Evolutionary conservation across 176 grass and related monocot genomes (phyloP), one percentile per base, ranked within the genome.

Genomic region (Musa beccarii): DNA sequence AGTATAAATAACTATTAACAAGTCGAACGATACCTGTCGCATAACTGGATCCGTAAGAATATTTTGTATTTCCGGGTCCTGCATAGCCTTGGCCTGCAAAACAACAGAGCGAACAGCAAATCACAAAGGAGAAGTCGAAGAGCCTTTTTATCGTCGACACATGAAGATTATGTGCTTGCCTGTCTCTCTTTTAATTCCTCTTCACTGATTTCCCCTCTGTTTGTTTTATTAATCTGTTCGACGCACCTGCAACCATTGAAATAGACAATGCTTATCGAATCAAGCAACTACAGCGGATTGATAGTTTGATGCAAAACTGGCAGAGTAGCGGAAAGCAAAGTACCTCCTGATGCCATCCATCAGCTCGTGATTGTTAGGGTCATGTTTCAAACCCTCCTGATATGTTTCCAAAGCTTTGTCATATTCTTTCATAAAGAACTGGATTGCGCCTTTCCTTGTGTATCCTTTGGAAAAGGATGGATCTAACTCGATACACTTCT

Each of bases 111-210:
- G 66, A 81, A 71, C 23, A 53, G 19, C 26, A 84, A 78, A 54
- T 84, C 16, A 12, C 66, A 16, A 51, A 52, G 22, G n/a, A 14
- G 19, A 53, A 55, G 20, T 51, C 7, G 1, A 71, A 7, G 49
- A 52, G 12, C 0, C 11, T 57, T 24, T 9, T 24, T 9, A 25
- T 64, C 17, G 8, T 19, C 11, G 29, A 51, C 29, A 49, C 17
- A 54, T 15, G 23, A 22, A 76, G 53, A 12, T 63, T 9, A 50
- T 34, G 15, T 49, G 53, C 17, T 81, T 52, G 93, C 89, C 87
- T 92, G 93, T 88, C 93, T 88, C 77, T 92, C 93, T 68, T 96
- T 81, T 81, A 92, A 21, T 72, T 96, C 89, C 79, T 96, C 93
- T 12, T 81, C 81, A 72, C 69, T 90, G 75, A 96, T 81, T 22